Evolutionary conservation across 2,329 filamentous ascomycete species (phyloP).

Genomic region (Tolypocladium inflatum): DNA sequence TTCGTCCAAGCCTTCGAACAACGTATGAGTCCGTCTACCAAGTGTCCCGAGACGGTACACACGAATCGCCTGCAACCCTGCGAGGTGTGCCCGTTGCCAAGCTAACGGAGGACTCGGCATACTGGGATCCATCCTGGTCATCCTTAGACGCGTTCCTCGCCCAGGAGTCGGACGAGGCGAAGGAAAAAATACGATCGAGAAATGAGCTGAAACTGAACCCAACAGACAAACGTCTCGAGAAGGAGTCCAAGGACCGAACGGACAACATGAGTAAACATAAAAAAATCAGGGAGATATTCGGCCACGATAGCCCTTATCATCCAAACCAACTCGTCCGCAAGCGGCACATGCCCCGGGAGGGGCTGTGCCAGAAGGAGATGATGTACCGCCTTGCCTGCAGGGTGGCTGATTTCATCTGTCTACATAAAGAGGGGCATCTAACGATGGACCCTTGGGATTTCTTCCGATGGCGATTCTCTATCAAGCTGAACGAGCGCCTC

Average conservation of each 20-base stretch:
- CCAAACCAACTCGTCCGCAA: slow-evolving; percentile 27
- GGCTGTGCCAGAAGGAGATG: slow-evolving; percentile 22
- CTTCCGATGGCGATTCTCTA: slow-evolving; percentile 22
- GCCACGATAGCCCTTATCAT: slow-evolving; percentile 16
- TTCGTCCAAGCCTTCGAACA: not conserved
- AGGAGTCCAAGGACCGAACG: slow-evolving; percentile 12
- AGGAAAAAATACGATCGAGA: not conserved
- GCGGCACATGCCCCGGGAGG: slow-evolving; percentile 17
- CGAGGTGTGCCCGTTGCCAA: slow-evolving; percentile 16
- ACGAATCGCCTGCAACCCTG: slow-evolving; percentile 13
- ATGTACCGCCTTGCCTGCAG: slow-evolving; percentile 26
- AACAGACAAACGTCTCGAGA: slow-evolving; percentile 1
- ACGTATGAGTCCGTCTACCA: slow-evolving; percentile 9
- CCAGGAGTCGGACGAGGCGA: slow-evolving; percentile 12
- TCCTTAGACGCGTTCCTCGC: slow-evolving; percentile 19
- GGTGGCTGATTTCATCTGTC: slow-evolving; percentile 18
- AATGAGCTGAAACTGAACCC: slow-evolving; percentile 2
- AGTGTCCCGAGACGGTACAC: slow-evolving; percentile 14
- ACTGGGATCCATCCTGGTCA: slow-evolving; percentile 21
- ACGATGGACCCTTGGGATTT: slow-evolving; percentile 28
- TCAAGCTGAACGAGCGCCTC: slow-evolving; percentile 7
- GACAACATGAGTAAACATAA: slow-evolving; percentile 23
- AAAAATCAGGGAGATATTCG: slow-evolving; percentile 25
- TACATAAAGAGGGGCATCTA: slow-evolving; percentile 15
- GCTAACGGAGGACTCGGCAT: slow-evolving; percentile 16